Base-by-base conservation (phyloP, 2,329 filamentous ascomycete genomes). In the Grosmannia serpens region DNA sequence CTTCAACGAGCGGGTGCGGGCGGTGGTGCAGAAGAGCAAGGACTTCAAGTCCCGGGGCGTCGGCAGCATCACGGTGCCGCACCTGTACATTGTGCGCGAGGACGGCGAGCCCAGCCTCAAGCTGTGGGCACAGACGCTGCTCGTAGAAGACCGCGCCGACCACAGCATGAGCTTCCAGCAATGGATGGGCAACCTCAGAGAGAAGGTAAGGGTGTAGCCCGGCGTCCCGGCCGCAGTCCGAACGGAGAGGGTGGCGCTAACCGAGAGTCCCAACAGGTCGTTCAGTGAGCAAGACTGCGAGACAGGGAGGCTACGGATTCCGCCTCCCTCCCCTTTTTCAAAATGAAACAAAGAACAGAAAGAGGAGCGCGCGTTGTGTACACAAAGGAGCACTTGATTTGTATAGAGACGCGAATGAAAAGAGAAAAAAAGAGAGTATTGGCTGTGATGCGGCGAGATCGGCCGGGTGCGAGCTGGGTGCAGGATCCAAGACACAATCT, bases 41-140 rank as follows among this genome's bases (percentile, higher is more conserved):
- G 92, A 97, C 68, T 87, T 95, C 74, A 82, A 85, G 69, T 82
- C 88, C 33, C 88, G 91, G 68, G 91, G 91, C 2, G 91, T 94
- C 20, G 94, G 94, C 62, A 95, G 90, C 72, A 95, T 97, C 64
- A 83, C 86, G n/a, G 84, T 95, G 62, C 94, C 94, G 54, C 89
- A 95, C 67, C 77, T 99, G 59, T 99, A 97, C 70, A 81, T 97
- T 66, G 88, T 97, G 62, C 85, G 91, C 66, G 92, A 97, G 72
- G 94, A 97, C 68, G 94, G 94, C 56, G 94, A 99, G 74, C 94
- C 94, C 35, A 92, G 89, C 67, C 76, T 99, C 70, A 91, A 95
- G 74, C 77, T 97, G 63, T 99, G 94, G 94, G 94, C 94, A 51
- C 92, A 96, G 78, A 96, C 94, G 50, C 78, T 97, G 72, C 76